Percentiles rank a stretch among this genome's conserved stretches.
phyloP scores from a whole-genome alignment of 140 eudicot genomes.

The Bidens hawaiensis region DNA sequence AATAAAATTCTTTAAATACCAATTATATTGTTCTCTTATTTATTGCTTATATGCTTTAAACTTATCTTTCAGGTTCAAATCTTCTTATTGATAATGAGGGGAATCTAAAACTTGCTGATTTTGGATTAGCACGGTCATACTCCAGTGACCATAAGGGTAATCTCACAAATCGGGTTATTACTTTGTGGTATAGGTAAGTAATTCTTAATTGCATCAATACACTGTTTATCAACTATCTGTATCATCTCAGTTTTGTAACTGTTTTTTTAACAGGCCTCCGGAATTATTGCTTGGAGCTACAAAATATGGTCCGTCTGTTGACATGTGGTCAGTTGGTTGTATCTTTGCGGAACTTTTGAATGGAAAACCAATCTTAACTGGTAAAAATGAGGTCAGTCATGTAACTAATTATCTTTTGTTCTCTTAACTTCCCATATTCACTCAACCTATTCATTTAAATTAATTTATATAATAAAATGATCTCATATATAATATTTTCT shows the following conservation, averaged over 20 bases:
- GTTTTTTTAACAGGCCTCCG: slow-evolving; percentile 70
- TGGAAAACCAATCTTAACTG: slow-evolving; percentile 87
- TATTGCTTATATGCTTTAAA: slow-evolving; percentile 11
- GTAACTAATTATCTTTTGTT: neutral
- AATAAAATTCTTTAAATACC: neutral
- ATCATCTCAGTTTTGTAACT: slow-evolving; percentile 15
- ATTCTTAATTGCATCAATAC: slow-evolving; percentile 5
- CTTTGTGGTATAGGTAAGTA: slow-evolving; percentile 97
- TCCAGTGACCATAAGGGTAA: slow-evolving; percentile 82
- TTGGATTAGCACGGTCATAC: slow-evolving; percentile 90
- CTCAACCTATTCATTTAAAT: too few relatives aligned
- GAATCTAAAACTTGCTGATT: slow-evolving; percentile 93
- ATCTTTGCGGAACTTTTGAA: slow-evolving; percentile 91
- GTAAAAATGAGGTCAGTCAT: slow-evolving; percentile 78
- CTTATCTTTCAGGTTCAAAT: slow-evolving; percentile 62
- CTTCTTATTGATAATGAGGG: slow-evolving; percentile 96
- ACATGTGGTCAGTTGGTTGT: slow-evolving; percentile 99
- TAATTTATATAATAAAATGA: too few relatives aligned
- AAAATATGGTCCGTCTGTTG: slow-evolving; percentile 96
- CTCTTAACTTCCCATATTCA: too few relatives aligned
- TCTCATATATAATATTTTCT: neutral
- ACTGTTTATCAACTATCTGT: slow-evolving; percentile 11
- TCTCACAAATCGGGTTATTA: slow-evolving; percentile 93
- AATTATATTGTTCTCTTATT: neutral
- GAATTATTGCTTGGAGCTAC: slow-evolving; percentile 95